Base-by-base conservation (phyloP, 306 rosid genomes). In the Castanea crenata region DNA sequence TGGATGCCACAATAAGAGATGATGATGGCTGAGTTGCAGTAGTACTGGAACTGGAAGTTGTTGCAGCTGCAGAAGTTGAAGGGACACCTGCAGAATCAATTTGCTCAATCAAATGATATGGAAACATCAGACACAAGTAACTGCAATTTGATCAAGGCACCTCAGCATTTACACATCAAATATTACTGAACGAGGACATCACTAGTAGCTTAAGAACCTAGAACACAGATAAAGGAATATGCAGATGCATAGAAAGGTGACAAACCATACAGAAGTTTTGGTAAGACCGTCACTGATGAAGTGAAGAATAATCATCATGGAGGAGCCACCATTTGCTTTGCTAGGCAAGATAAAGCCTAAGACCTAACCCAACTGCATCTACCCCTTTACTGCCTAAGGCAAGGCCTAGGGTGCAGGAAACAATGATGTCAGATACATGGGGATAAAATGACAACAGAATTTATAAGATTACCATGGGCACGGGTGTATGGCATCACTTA, bases 21-120 rank as follows among this genome's bases (percentile, higher is more conserved):
- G 95, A 74, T 59, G 92, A 79, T 52, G 84, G 73, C 86, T 87
- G 98, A 83, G 88, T 84, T 25, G 92, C 86, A 83, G 86, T 74
- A 8, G 88, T 75, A 82, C 87, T 82, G 56, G 89, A 69, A 80
- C 80, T 81, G 73, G 95, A 81, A 58, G 89, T 59, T 55, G 88
- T 83, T 8, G 86, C 75, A 71, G 91, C 82, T 61, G 85, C 85
- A 76, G 93, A 34, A 8, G 92, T 49, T 68, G 89, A 82, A 65
- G 90, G 61, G 78, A 85, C 81, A 27, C 91, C 95, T 90, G 44
- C 85, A 94, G 69, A 87, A 69, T 31, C 67, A 80, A 75, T 51
- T 74, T 68, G 65, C 56, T 57, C 11, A 20, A 31, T 34, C 74
- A 73, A 41, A 68, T 61, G 59, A 51, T 44, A 59, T 21, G 51